Evolutionary conservation across 106 monocot genomes (phyloP), one percentile per base, ranked within the genome.

Genomic region (Allium sativum): DNA sequence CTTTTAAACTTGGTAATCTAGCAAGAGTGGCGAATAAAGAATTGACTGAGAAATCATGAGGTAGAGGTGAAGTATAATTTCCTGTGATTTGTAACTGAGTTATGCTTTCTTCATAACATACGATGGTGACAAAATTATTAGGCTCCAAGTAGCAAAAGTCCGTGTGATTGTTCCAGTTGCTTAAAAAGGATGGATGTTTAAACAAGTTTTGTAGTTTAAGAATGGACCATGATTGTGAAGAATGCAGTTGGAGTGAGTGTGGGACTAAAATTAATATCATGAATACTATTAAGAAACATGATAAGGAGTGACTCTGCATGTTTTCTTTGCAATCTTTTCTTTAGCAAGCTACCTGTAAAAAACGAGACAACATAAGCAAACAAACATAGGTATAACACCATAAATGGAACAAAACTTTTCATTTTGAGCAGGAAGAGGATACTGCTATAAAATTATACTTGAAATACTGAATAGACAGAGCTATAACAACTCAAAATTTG

Each of bases 21-120:
- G 88, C 68, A 12, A 99, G 81, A n/a, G 98, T 92, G 9, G 82
- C 85, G 80, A 99, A 80, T 58, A 99, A 79, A 56, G 92, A 88
- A 42, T 85, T 78, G 18, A 99, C 78, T 65, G 91, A 85, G 82
- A 99, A 99, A 46, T 15, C 64, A 22, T 21, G 52, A 8, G 91
- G 78, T 10, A 92, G 80, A 15, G 88, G 74, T 3, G 76, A 67
- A 1, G 88, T 43, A 0, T 18, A 58, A 12, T 59, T 55, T 10
- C 98, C 88, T 31, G 58, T 60, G 56, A 98, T 98, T 40, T 98
- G 87, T 9, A 98, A 67, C 64, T 98, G 98, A 21, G 85, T 92
- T 9, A 92, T 82, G 67, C 73, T 88, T 10, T 92, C 88, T 42
- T 74, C 84, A 64, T 98, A 98, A 82, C 98, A 98, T 7, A 83